Evolutionary conservation across 331 rosid genomes (phyloP).

Genomic region (Cydonia oblonga): DNA sequence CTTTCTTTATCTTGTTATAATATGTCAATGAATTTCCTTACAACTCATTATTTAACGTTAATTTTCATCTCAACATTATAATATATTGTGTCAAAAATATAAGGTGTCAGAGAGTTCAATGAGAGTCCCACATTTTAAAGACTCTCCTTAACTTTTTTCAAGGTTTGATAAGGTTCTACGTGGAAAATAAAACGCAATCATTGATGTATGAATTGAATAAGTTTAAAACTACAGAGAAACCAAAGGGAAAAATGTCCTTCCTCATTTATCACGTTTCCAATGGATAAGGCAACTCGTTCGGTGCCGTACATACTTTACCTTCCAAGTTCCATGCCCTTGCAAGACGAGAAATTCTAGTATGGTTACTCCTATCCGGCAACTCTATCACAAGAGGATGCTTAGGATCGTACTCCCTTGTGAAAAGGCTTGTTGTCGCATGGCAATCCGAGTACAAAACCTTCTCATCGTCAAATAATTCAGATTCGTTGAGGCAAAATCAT

Average conservation of each 20-base stretch:
- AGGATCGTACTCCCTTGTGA: neutral
- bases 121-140: rapidly evolving
- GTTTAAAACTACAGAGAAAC: neutral
- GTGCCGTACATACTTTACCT: neutral
- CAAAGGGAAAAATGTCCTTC: neutral
- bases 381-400: neutral
- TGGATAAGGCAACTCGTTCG: neutral
- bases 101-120: rapidly evolving
- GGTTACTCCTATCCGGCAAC: neutral
- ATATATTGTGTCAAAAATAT: too few relatives aligned
- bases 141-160: too few relatives aligned
- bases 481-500: too few relatives aligned
- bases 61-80: too few relatives aligned
- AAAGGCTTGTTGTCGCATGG: neutral
- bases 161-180: neutral
- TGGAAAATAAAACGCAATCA: neutral
- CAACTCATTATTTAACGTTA: too few relatives aligned
- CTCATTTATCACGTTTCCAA: neutral
- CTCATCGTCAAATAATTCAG: neutral
- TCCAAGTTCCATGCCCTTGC: neutral
- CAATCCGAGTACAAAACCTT: neutral
- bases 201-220: neutral
- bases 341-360: too few relatives aligned
- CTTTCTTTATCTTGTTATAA: neutral
- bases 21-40: neutral